These are phyloP conservation scores for Solanum hybrid DNA, from an alignment of 305 asterid genomes.

Conservation along the genomic window DNA sequence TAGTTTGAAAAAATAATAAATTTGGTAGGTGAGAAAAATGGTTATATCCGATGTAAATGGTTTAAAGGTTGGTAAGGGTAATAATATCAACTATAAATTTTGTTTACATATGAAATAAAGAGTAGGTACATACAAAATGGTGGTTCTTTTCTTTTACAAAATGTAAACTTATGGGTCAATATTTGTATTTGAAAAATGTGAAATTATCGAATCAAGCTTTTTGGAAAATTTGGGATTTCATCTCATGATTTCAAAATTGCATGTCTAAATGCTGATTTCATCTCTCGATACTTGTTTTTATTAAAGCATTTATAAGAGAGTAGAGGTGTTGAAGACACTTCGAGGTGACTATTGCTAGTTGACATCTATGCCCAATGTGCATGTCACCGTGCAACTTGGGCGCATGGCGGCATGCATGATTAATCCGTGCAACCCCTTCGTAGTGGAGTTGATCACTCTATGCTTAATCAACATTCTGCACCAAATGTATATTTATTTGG, in stretches of 20 bases:
- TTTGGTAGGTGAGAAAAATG: background rate
- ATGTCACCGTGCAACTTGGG: background rate
- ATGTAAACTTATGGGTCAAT: background rate
- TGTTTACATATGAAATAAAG: background rate
- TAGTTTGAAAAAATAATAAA: background rate
- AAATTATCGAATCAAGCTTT: background rate
- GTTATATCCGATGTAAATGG: background rate
- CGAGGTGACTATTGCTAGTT: background rate
- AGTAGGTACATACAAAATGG: background rate
- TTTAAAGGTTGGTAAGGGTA: background rate
- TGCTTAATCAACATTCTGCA: background rate
- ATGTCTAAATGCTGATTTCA: background rate
- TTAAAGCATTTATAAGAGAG: background rate
- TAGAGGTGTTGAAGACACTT: background rate
- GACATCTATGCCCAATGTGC: background rate
- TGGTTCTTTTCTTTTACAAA: background rate
- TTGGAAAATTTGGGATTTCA: background rate
- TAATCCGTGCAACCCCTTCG: background rate
- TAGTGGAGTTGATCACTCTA: background rate
- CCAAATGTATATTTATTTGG: background rate
- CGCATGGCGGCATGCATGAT: background rate
- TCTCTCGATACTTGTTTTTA: background rate
- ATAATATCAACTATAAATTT: background rate
- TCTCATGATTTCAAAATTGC: background rate
- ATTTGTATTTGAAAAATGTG: background rate